Evolutionary conservation across 345 rosid species (phyloP).

Genomic region (Ceriops decandra): DNA sequence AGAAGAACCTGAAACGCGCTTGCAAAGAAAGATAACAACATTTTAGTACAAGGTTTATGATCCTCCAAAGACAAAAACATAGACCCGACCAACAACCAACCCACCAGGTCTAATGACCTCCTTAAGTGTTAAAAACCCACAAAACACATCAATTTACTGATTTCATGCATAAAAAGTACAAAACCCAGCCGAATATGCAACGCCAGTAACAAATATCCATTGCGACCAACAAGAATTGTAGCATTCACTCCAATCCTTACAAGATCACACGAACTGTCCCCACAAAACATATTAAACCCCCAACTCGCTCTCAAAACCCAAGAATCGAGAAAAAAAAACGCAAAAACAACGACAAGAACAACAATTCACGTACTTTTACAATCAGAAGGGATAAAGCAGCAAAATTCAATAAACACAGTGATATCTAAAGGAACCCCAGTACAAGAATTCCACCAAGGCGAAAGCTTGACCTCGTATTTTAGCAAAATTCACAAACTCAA

Average conservation of each 20-base stretch:
- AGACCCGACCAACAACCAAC: not conserved
- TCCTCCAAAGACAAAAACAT: not conserved
- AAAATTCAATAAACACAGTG: no score
- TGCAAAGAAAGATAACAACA: not conserved
- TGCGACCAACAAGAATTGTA: no score
- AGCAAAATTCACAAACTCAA: not conserved
- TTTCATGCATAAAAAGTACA: no score
- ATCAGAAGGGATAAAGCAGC: not conserved
- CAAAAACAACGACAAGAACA: no score
- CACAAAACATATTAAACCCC: no score
- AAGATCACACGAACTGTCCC: no score
- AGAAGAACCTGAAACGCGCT: not conserved
- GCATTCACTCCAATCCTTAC: no score
- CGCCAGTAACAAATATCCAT: no score
- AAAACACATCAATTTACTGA: not conserved
- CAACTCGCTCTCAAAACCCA: no score
- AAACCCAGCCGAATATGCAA: no score
- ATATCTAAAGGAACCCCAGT: not conserved
- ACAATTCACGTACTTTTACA: not conserved
- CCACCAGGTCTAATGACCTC: not conserved
- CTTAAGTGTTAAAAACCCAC: not conserved
- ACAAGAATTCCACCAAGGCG: not conserved
- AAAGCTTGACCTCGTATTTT: not conserved
- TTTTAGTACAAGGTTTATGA: not conserved
- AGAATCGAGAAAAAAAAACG: no score